phyloP scores from a whole-genome alignment of 768 basidiomycete species.

The Inosperma sp. region DNA sequence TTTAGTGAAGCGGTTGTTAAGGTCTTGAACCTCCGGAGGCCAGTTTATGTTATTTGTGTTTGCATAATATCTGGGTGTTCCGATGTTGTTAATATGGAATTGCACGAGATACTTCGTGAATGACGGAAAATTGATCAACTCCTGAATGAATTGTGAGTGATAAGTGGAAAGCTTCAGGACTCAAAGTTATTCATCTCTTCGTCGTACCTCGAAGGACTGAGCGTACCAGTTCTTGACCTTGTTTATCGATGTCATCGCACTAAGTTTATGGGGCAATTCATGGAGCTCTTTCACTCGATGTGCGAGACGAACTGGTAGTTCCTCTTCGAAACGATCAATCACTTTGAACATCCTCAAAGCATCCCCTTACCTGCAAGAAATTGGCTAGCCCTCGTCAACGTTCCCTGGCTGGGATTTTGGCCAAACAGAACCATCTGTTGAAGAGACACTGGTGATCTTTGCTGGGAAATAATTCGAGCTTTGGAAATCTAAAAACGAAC shows the following conservation, averaged over 20 bases:
- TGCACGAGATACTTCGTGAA: too few relatives aligned
- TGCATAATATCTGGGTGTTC: conserved; percentile 72
- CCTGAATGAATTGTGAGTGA: conserved; percentile 42
- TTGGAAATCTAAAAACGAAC: conserved; percentile 35
- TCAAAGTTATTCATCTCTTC: neutral
- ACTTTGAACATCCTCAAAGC: too few relatives aligned
- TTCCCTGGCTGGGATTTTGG: conserved; percentile 93
- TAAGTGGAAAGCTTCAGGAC: neutral
- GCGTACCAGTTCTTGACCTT: conserved; percentile 99
- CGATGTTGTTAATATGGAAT: neutral
- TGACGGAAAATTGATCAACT: conserved; percentile 81
- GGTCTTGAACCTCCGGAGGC: conserved; percentile 92
- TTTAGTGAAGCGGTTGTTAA: conserved; percentile 88
- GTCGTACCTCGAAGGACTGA: conserved; percentile 89
- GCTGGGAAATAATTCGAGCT: neutral
- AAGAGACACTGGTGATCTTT: conserved; percentile 61
- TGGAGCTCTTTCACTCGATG: conserved; percentile 97
- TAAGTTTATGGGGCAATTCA: conserved; percentile 86
- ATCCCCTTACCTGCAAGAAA: conserved; percentile 80
- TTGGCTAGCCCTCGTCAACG: conserved; percentile 85
- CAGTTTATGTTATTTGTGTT: conserved; percentile 64
- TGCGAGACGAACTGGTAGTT: conserved; percentile 90
- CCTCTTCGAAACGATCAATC: conserved; percentile 56
- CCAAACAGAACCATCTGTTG: conserved; percentile 99
- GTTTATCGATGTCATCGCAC: conserved; percentile 85